Conservation (phyloP, 441 rosid genomes). For the Gossypium trilobum region DNA sequence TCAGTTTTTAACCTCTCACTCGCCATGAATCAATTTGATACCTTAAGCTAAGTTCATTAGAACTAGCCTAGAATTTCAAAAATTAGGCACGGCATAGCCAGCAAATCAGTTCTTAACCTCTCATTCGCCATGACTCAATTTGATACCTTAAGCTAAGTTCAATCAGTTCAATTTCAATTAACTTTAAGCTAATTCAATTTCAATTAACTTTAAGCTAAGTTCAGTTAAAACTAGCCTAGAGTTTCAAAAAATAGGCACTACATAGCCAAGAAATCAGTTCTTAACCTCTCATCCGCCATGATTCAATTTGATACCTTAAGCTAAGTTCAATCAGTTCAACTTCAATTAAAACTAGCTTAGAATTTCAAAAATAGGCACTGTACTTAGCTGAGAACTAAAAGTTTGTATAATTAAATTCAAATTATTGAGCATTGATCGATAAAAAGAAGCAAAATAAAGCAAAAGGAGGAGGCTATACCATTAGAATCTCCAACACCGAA, state of each 20-base stretch:
- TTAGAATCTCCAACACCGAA: conserved; percentile 73
- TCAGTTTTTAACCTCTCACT: background rate
- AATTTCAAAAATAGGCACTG: background rate
- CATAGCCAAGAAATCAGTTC: background rate
- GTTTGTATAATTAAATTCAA: background rate
- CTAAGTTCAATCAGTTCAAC: background rate
- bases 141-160: background rate
- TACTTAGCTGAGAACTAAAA: background rate
- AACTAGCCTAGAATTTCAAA: background rate
- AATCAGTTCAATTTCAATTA: too few species aligned
- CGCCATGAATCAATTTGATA: background rate
- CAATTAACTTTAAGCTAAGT: too few species aligned
- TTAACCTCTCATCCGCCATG: background rate
- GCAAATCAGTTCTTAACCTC: background rate
- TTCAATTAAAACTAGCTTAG: background rate
- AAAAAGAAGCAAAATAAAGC: background rate
- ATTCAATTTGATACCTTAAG: background rate
- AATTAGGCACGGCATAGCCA: background rate
- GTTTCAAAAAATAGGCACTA: background rate
- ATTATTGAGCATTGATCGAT: background rate
- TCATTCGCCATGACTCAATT: background rate
- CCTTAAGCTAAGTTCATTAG: background rate
- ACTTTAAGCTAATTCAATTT: too few species aligned
- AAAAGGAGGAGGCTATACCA: conserved; percentile 35
- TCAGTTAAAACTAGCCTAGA: background rate